phyloP scores from a whole-genome alignment of 1,284 basidiomycete genomes.

The Puccinia horiana region DNA sequence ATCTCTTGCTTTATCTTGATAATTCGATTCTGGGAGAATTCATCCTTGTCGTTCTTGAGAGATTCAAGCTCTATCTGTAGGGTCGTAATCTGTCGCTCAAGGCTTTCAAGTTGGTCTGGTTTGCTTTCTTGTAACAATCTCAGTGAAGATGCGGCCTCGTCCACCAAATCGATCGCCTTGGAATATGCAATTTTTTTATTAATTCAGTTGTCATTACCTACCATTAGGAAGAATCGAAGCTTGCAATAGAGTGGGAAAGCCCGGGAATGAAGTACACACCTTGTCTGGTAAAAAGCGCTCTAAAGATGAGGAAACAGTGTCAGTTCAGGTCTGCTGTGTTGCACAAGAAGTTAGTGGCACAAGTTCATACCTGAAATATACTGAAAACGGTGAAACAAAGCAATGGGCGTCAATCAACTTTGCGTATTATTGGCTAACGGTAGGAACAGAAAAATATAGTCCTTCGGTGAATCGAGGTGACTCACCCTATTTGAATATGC shows the following conservation, averaged over 20 bases:
- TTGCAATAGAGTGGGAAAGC: background rate
- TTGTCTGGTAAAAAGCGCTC: constrained; percentile 87
- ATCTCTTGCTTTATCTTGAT: constrained; percentile 70
- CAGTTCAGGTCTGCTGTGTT: background rate
- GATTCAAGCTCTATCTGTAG: constrained; percentile 87
- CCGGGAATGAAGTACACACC: constrained; percentile 64
- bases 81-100: constrained; percentile 81
- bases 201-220: background rate
- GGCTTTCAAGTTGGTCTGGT: constrained; percentile 77
- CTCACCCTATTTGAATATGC: constrained; percentile 49
- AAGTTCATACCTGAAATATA: constrained; percentile 41
- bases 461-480: background rate
- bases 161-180: constrained; percentile 68
- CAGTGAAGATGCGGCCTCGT: constrained; percentile 84
- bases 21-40: constrained; percentile 73
- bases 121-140: constrained; percentile 87
- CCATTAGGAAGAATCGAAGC: constrained; percentile 64
- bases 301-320: background rate
- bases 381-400: constrained; percentile 48
- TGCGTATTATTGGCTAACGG: background rate
- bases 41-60: constrained; percentile 82
- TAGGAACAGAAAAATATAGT: background rate
- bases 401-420: background rate
- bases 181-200: background rate
- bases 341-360: background rate